Evolutionary conservation across 306 rosid genomes (phyloP).

Genomic region (Oxytropis ochrocephala): DNA sequence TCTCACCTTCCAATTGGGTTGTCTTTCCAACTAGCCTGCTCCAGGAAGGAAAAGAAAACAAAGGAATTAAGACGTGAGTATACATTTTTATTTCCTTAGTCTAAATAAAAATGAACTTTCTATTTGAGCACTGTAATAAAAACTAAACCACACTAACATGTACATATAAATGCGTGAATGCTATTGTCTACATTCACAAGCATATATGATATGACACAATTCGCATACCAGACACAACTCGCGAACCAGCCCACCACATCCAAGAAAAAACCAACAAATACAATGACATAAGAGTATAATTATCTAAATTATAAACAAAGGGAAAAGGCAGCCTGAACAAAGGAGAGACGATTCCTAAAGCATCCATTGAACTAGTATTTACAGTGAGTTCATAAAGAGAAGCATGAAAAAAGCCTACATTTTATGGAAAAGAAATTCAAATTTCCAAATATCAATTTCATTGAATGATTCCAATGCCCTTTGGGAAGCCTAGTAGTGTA

Average conservation of each 20-base stretch:
- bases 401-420: no score
- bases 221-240: no score
- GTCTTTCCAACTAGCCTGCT: conserved; percentile 88
- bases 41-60: conserved; percentile 7
- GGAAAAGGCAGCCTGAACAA: neutral
- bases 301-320: neutral
- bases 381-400: no score
- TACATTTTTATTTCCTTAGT: neutral
- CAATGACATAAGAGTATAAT: neutral
- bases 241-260: neutral
- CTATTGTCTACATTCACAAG: neutral
- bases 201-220: neutral
- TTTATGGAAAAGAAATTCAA: no score
- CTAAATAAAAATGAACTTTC: neutral
- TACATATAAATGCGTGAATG: neutral
- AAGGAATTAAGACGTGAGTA: conserved; percentile 1
- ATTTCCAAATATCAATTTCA: no score
- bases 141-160: neutral
- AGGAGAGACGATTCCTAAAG: neutral
- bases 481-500: no score
- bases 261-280: neutral
- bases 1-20: conserved; percentile 92
- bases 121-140: neutral
- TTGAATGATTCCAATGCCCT: no score
- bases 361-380: neutral